Evolutionary conservation across 352 stramenopile genomes (phyloP).

Genomic region (Globisporangium viniferum): DNA sequence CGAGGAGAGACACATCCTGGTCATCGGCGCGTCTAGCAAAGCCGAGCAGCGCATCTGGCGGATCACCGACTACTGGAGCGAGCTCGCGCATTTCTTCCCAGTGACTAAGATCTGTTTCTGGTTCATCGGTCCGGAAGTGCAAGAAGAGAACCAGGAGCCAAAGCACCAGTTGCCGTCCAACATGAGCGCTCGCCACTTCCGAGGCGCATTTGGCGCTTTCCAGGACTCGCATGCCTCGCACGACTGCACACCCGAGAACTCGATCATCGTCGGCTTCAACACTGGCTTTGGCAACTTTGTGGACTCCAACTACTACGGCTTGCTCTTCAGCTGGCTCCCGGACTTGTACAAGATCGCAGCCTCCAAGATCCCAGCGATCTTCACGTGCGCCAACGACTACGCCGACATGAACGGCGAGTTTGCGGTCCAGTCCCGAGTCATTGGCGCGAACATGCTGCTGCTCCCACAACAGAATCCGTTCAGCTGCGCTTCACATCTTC

Average conservation of each 20-base stretch:
- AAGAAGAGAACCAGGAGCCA: conserved; percentile 8
- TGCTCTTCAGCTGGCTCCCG: conserved; percentile 74
- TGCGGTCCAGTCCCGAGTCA: conserved; percentile 55
- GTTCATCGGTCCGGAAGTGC: conserved; percentile 66
- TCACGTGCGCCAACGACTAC: conserved; percentile 79
- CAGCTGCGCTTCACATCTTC: conserved; percentile 64
- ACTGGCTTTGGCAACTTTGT: conserved; percentile 81
- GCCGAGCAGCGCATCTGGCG: conserved; percentile 67
- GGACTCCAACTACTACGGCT: conserved; percentile 37
- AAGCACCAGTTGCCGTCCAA: conserved; percentile 18
- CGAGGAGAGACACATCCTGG: conserved; percentile 32
- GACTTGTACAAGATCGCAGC: conserved; percentile 56
- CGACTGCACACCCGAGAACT: conserved; percentile 35
- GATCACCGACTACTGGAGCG: conserved; percentile 69
- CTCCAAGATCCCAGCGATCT: conserved; percentile 52
- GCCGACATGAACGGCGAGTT: conserved; percentile 81
- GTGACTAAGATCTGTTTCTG: conserved; percentile 34
- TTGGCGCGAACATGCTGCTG: conserved; percentile 60
- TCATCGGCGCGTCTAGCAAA: conserved; percentile 61
- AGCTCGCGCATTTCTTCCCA: conserved; percentile 41
- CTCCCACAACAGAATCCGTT: conserved; percentile 72
- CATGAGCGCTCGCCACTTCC: conserved; percentile 33
- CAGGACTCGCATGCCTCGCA: conserved; percentile 26
- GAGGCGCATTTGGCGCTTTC: conserved; percentile 55
- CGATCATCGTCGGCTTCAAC: conserved; percentile 67